Percentiles rank a stretch among this genome's conserved stretches.
These are phyloP conservation scores for Phytophthora podocarpi DNA, from an alignment of 352 stramenopile genomes.

Conservation along the genomic window DNA sequence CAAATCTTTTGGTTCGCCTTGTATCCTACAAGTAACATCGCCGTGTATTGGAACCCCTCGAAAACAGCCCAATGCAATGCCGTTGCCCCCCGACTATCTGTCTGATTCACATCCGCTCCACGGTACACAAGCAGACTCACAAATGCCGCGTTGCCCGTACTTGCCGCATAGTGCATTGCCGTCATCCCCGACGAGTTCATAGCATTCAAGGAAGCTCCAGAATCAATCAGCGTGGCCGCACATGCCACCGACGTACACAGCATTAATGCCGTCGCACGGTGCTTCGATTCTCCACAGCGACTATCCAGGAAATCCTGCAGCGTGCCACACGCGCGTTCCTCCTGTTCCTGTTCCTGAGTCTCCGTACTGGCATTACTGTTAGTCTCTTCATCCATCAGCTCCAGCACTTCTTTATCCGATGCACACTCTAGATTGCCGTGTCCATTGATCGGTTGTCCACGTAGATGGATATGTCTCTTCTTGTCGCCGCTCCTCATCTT, in stretches of 20 bases:
- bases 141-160: slow-evolving; percentile 75
- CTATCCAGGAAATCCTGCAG: slow-evolving; percentile 60
- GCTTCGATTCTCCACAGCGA: slow-evolving; percentile 67
- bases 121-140: slow-evolving; percentile 67
- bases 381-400: slow-evolving; percentile 19
- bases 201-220: slow-evolving; percentile 50
- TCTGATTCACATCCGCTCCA: slow-evolving; percentile 74
- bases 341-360: slow-evolving; percentile 25
- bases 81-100: slow-evolving; percentile 69
- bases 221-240: slow-evolving; percentile 56
- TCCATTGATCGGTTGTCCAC: slow-evolving; percentile 14
- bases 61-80: slow-evolving; percentile 85
- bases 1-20: slow-evolving; percentile 82
- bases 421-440: slow-evolving; percentile 7
- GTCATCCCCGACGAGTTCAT: slow-evolving; percentile 85
- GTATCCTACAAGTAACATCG: slow-evolving; percentile 82
- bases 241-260: slow-evolving; percentile 74
- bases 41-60: slow-evolving; percentile 87
- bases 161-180: slow-evolving; percentile 81
- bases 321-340: slow-evolving; percentile 20
- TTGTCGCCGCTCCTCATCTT: slow-evolving; percentile 7
- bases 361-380: slow-evolving; percentile 35
- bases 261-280: slow-evolving; percentile 77
- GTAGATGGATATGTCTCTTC: slow-evolving; percentile 20
- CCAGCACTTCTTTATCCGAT: slow-evolving; percentile 22